phyloP scores from a whole-genome alignment of 257 asterid genomes.

The Henckelia pumila region DNA sequence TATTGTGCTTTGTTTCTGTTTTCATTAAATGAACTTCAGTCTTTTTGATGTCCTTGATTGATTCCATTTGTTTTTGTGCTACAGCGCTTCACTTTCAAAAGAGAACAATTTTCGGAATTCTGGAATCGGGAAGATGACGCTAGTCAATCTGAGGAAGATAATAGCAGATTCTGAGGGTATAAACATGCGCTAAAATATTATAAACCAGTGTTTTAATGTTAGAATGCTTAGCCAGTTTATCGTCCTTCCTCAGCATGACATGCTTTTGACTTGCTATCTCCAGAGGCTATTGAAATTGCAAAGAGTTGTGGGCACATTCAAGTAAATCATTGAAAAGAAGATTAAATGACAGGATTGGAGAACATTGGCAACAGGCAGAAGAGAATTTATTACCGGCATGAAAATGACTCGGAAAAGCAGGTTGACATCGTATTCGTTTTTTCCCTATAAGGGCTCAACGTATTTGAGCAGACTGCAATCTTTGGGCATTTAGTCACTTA shows the following conservation, averaged over 20 bases:
- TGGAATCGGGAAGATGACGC: constrained; percentile 88
- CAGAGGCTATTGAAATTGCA: constrained; percentile 57
- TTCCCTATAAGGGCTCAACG: constrained; percentile 10
- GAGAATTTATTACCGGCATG: constrained; percentile 62
- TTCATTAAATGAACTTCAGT: too few species aligned
- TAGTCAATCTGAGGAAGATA: constrained; percentile 82
- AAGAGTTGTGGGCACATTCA: constrained; percentile 39
- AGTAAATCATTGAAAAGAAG: constrained; percentile 41
- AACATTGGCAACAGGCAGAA: constrained; percentile 76
- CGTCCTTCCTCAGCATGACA: background rate
- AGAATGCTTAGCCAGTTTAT: constrained; percentile 22
- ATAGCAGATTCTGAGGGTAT: constrained; percentile 94
- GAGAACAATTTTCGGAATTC: constrained; percentile 66
- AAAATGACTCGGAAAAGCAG: constrained; percentile 49
- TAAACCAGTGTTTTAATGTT: constrained; percentile 9
- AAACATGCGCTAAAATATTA: constrained; percentile 13
- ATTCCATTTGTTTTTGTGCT: constrained; percentile 24
- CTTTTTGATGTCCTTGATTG: constrained; percentile 2
- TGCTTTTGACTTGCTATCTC: constrained; percentile 20
- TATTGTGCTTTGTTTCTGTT: too few species aligned
- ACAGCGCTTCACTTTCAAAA: constrained; percentile 51
- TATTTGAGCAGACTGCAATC: background rate
- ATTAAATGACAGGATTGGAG: constrained; percentile 55
- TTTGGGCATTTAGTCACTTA: constrained; percentile 10
- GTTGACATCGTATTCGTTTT: constrained; percentile 29